These are phyloP conservation scores for Tricholoma sp. DNA, from an alignment of 768 basidiomycete genomes.

Conservation along the genomic window DNA sequence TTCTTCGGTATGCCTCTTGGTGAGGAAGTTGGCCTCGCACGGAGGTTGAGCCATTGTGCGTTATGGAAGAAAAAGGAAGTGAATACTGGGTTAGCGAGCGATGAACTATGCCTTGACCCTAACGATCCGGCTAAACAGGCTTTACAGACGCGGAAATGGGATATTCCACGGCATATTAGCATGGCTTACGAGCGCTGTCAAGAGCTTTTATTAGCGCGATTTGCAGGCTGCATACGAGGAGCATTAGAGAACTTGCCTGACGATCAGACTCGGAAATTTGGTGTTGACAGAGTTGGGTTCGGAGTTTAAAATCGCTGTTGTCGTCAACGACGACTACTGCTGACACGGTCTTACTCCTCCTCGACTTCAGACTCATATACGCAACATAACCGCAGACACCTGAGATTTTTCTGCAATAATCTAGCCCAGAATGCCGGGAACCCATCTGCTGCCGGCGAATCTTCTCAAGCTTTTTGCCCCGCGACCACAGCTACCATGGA, in stretches of 20 bases:
- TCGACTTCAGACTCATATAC: too few species aligned
- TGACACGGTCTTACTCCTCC: too few species aligned
- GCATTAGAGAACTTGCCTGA: not conserved
- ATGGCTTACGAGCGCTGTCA: not conserved
- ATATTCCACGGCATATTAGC: not conserved
- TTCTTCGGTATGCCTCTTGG: not conserved
- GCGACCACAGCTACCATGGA: conserved; percentile 82
- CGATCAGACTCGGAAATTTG: conserved; percentile 1
- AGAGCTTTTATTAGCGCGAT: not conserved
- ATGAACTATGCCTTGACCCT: conserved; percentile 1
- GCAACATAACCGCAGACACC: too few species aligned
- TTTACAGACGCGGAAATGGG: conserved; percentile 1
- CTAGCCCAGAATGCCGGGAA: conserved; percentile 48
- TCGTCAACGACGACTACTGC: conserved; percentile 3
- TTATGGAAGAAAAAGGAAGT: conserved; percentile 66
- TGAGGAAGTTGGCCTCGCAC: not conserved
- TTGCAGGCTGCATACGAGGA: not conserved
- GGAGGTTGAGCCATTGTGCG: conserved; percentile 39
- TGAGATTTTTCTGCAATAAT: too few species aligned
- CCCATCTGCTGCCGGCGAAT: conserved; percentile 91
- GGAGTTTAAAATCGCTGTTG: conserved; percentile 18
- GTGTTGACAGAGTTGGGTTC: not conserved
- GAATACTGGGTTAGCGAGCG: conserved; percentile 23
- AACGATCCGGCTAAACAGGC: not conserved
- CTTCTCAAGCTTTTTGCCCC: conserved; percentile 96